Conservation (phyloP, 345 rosid species). For the Syzygium grande region DNA sequence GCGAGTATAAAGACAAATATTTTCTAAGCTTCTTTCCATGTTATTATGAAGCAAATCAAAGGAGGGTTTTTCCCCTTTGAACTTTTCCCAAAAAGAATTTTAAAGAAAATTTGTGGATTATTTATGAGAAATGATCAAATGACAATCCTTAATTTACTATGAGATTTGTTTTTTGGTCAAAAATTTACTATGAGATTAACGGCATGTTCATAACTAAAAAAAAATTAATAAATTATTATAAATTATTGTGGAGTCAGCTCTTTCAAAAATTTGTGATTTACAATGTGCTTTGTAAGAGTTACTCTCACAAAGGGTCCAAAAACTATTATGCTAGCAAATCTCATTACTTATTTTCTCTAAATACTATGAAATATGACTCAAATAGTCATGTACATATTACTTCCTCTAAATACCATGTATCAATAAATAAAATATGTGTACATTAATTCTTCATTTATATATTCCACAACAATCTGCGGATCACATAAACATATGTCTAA, state of each 20-base stretch:
- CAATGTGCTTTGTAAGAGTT: too few relatives aligned
- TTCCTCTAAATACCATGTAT: too few relatives aligned
- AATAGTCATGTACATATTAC: too few relatives aligned
- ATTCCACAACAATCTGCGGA: not conserved
- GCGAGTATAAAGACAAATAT: not conserved
- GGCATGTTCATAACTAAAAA: too few relatives aligned
- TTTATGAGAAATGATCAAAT: not conserved
- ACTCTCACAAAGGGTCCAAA: too few relatives aligned
- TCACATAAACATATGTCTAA: not conserved
- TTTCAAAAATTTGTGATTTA: too few relatives aligned
- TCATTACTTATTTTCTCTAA: not conserved
- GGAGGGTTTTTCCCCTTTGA: not conserved
- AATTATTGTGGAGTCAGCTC: too few relatives aligned
- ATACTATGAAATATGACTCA: not conserved
- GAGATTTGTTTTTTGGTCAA: too few relatives aligned
- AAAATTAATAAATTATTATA: too few relatives aligned
- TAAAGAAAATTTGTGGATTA: not conserved
- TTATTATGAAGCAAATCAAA: not conserved
- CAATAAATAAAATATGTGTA: not conserved
- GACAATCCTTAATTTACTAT: too few relatives aligned
- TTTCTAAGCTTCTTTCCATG: not conserved
- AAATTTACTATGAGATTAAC: too few relatives aligned
- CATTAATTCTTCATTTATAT: not conserved
- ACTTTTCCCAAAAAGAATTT: not conserved
- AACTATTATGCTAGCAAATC: too few relatives aligned